Base-by-base conservation (phyloP, 345 rosid species). In the Heritiera fomes region DNA sequence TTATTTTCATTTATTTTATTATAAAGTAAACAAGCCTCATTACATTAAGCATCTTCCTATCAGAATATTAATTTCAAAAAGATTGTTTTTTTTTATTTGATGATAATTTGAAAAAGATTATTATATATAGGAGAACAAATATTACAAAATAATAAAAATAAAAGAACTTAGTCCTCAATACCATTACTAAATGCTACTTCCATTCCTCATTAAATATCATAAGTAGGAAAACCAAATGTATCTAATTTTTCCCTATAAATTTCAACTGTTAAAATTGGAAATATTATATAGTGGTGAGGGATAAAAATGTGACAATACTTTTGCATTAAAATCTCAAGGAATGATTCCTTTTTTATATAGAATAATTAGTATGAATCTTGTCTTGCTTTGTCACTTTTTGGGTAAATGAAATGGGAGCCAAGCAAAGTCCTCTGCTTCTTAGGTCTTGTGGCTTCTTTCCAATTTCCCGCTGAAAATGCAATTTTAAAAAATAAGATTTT, bases 381-480 rank as follows among this genome's bases (percentile, higher is more conserved):
- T 41, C 77, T 76, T 81, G 82, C 47, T 63, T 79, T 6, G 81
- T 73, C 68, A 75, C 81, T 55, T 66, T 80, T 73, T 83, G 80
- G 46, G 82, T 45, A 1, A 79, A 60, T 71, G 90, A 80, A 34
- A 80, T 45, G 4, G 93, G 90, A 79, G 88, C 85, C 84, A 91
- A 84, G 80, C 94, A 91, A 30, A 91, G 82, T 6, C 91, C 94
- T 83, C 85, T 79, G 78, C 85, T 84, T 78, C 83, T 77, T 20
- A 89, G 81, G 77, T 84, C 88, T 46, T 34, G 14, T 58, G 75
- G 30, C 53, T 79, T 55, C 38, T 23, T 83, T 74, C 77, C 80
- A 6, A 14, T 60, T 68, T 82, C 87, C 90, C 86, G 86, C 30
- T 59, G 4, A 56, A n/a, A 70, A 7, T 55, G 46, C 17, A 61